phyloP scores from a whole-genome alignment of 2,329 filamentous ascomycete genomes.

The Diaporthe citriasiana region DNA sequence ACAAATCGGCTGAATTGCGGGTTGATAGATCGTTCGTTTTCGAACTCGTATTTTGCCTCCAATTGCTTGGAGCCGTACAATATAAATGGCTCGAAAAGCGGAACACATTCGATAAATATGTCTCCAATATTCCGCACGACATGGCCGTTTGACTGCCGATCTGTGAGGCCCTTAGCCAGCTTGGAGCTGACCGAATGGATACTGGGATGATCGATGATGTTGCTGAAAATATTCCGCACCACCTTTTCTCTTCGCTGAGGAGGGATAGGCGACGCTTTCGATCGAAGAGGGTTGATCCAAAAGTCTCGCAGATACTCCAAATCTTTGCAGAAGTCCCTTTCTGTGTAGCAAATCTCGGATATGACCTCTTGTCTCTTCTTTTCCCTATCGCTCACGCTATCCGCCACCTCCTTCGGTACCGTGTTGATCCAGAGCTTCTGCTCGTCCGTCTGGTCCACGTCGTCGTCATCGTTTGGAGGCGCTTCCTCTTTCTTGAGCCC shows the following conservation, averaged over 20 bases:
- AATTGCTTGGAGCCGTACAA: conserved; percentile 95
- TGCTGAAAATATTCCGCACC: conserved; percentile 94
- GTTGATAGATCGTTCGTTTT: conserved; percentile 93
- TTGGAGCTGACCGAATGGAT: conserved; percentile 92
- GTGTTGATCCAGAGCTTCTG: conserved; percentile 99
- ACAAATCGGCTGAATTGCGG: conserved; percentile 90
- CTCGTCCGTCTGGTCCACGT: conserved; percentile 87
- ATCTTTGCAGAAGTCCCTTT: conserved; percentile 98
- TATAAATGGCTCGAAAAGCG: conserved; percentile 95
- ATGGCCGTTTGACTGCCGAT: conserved; percentile 89
- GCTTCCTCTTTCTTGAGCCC: conserved; percentile 79
- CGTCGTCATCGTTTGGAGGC: conserved; percentile 78
- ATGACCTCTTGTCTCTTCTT: conserved; percentile 99
- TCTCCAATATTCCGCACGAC: conserved; percentile 93
- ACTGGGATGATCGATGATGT: conserved; percentile 85
- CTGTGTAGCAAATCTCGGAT: conserved; percentile 98
- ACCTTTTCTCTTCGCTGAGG: conserved; percentile 89
- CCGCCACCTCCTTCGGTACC: conserved; percentile 93
- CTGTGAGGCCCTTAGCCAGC: conserved; percentile 89
- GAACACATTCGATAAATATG: conserved; percentile 92
- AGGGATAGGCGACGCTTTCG: conserved; percentile 87
- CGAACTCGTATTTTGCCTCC: conserved; percentile 97
- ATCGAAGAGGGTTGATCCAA: conserved; percentile 94
- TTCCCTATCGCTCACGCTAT: conserved; percentile 89
- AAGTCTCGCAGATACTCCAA: conserved; percentile 97